These are phyloP conservation scores for Marchantia paleacea DNA, from an alignment of 225 moss, liverwort and hornwort species.

Conservation along the genomic window DNA sequence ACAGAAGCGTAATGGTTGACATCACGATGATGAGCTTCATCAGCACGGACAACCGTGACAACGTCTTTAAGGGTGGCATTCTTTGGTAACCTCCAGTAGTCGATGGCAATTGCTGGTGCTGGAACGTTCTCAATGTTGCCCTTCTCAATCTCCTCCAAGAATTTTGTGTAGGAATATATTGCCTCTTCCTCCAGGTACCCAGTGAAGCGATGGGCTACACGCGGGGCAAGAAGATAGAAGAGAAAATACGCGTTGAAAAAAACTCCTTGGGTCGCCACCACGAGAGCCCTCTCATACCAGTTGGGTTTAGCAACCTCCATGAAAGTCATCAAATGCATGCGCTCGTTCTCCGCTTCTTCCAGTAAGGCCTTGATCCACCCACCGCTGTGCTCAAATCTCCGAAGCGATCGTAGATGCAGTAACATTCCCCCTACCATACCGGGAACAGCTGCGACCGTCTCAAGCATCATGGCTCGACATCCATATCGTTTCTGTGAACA, in stretches of 20 bases:
- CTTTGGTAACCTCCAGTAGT: slow-evolving; percentile 89
- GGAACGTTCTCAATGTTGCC: slow-evolving; percentile 60
- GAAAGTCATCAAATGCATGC: slow-evolving; percentile 97
- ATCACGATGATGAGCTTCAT: slow-evolving; percentile 97
- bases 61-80: slow-evolving; percentile 67
- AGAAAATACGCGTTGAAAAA: slow-evolving; percentile 87
- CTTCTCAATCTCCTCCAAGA: slow-evolving; percentile 56
- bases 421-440: slow-evolving; percentile 95
- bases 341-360: slow-evolving; percentile 98
- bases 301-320: slow-evolving; percentile 82
- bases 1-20: slow-evolving; percentile 98
- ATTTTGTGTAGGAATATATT: slow-evolving; percentile 68
- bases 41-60: slow-evolving; percentile 68
- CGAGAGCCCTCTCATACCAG: slow-evolving; percentile 75
- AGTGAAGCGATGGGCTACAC: slow-evolving; percentile 68
- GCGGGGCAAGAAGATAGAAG: slow-evolving; percentile 60
- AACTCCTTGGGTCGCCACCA: slow-evolving; percentile 65
- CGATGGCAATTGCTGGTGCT: slow-evolving; percentile 79
- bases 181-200: slow-evolving; percentile 96
- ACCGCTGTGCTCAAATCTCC: slow-evolving; percentile 75
- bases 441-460: slow-evolving; percentile 95
- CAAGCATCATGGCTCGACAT: slow-evolving; percentile 87
- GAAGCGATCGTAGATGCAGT: slow-evolving; percentile 67
- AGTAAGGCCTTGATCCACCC: slow-evolving; percentile 95
- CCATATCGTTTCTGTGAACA: slow-evolving; percentile 71